Evolutionary conservation across 257 asterid genomes (phyloP).

Genomic region (Nicotiana noctiflora): DNA sequence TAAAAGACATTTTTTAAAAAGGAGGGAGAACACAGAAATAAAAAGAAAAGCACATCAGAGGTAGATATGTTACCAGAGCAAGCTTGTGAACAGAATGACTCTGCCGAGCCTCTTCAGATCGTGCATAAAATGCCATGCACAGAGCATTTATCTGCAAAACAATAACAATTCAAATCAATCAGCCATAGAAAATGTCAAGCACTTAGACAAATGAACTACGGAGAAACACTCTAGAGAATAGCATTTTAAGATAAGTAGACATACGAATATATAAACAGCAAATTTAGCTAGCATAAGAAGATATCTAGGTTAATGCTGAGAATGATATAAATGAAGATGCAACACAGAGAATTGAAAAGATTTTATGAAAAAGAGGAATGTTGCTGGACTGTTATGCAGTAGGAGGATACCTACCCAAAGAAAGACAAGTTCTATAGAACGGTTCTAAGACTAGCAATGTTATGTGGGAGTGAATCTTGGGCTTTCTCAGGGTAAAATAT

Average conservation of each 20-base stretch:
- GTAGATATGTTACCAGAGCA: conserved; percentile 57
- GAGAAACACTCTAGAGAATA: neutral
- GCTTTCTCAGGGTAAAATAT: neutral
- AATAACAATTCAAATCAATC: neutral
- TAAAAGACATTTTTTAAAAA: neutral
- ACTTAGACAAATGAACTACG: neutral
- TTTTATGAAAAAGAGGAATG: neutral
- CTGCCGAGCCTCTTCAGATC: conserved; percentile 95
- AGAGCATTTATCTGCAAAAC: conserved; percentile 75
- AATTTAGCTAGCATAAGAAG: neutral
- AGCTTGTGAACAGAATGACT: conserved; percentile 95
- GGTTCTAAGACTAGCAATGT: neutral
- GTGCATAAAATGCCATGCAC: conserved; percentile 99
- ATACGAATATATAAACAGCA: neutral
- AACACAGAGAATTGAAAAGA: neutral
- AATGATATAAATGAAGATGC: neutral
- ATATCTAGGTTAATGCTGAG: neutral
- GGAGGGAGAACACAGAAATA: conserved; percentile 8
- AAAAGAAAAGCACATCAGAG: conserved; percentile 13
- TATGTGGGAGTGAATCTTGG: neutral
- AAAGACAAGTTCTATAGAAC: neutral
- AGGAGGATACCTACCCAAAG: neutral
- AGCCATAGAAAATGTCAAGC: neutral
- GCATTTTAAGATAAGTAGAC: neutral
- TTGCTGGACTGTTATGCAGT: neutral